Evolutionary conservation across 306 rosid species (phyloP).

Genomic region (Cucurbita ficifolia): DNA sequence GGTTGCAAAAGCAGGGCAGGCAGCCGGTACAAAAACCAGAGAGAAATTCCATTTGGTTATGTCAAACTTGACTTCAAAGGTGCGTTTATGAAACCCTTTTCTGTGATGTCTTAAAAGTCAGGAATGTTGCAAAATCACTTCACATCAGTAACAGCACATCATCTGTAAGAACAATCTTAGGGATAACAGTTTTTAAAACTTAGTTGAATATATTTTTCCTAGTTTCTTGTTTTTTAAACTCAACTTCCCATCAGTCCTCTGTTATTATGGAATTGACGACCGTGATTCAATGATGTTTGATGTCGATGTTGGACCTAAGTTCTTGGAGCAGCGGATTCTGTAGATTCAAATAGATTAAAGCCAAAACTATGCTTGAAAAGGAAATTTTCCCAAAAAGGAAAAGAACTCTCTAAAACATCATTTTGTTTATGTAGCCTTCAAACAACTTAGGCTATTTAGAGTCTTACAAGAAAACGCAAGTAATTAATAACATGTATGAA

Average conservation of each 20-base stretch:
- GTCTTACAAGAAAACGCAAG: neutral
- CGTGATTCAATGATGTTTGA: no score
- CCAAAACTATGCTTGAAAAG: neutral
- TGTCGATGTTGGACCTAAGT: neutral
- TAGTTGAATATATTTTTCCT: neutral
- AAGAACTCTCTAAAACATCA: no score
- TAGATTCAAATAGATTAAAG: neutral
- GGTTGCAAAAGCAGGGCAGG: slow-evolving; percentile 78
- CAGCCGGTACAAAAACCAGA: slow-evolving; percentile 78
- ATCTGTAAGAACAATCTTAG: neutral
- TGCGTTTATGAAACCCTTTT: slow-evolving; percentile 19
- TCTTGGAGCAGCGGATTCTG: neutral
- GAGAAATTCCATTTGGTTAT: slow-evolving; percentile 69
- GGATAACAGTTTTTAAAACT: neutral
- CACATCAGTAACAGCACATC: neutral
- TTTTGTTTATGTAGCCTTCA: no score
- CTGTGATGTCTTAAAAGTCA: neutral
- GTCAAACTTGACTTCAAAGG: slow-evolving; percentile 74
- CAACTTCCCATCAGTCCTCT: neutral
- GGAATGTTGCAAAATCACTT: neutral
- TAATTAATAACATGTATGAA: neutral
- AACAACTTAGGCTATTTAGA: neutral
- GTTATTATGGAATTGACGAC: neutral
- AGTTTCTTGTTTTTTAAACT: neutral
- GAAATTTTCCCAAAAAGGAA: neutral